These are phyloP conservation scores for Nigrospora osmanthi DNA, from an alignment of 2,329 filamentous ascomycete genomes.

Conservation along the genomic window DNA sequence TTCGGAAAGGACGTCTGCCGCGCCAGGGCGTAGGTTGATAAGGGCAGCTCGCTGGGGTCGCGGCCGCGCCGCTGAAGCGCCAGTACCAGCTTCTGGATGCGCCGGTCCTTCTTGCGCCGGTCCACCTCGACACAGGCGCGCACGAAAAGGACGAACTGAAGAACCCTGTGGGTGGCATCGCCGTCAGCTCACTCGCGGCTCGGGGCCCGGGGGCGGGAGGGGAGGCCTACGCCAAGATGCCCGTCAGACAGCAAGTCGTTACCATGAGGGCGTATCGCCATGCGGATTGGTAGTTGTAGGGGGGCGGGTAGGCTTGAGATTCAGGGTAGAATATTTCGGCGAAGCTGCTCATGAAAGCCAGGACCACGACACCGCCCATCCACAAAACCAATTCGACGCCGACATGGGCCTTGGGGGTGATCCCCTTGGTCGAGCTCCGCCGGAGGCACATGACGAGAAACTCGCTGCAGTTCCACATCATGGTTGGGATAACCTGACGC, in stretches of 20 bases:
- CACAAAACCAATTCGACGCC: conserved; percentile 15
- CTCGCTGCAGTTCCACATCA: conserved; percentile 16
- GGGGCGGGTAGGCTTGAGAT: neutral
- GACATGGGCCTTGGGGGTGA: conserved; percentile 17
- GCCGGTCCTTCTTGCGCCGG: conserved; percentile 10
- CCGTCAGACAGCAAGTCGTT: too few relatives aligned
- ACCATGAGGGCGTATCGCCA: too few relatives aligned
- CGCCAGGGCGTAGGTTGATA: too few relatives aligned
- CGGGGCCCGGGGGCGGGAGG: neutral
- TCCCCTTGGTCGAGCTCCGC: conserved; percentile 9
- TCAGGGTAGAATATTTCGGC: neutral
- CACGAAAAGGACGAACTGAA: conserved; percentile 17
- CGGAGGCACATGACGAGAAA: conserved; percentile 14
- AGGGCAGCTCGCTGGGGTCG: conserved; percentile 1
- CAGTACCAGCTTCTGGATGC: conserved; percentile 9
- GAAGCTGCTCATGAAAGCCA: neutral
- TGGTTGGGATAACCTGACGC: conserved; percentile 4
- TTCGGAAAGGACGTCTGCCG: too few relatives aligned
- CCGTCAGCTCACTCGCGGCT: too few relatives aligned
- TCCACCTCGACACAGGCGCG: conserved; percentile 18
- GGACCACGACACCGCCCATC: conserved; percentile 1
- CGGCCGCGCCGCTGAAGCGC: conserved; percentile 10
- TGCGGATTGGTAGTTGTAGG: too few relatives aligned
- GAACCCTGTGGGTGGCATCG: conserved; percentile 4
- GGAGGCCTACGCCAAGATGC: too few relatives aligned